Evolutionary conservation across 2,329 filamentous ascomycete genomes (phyloP), one percentile per base, ranked within the genome.

Genomic region (Sphaerulina populicola): DNA sequence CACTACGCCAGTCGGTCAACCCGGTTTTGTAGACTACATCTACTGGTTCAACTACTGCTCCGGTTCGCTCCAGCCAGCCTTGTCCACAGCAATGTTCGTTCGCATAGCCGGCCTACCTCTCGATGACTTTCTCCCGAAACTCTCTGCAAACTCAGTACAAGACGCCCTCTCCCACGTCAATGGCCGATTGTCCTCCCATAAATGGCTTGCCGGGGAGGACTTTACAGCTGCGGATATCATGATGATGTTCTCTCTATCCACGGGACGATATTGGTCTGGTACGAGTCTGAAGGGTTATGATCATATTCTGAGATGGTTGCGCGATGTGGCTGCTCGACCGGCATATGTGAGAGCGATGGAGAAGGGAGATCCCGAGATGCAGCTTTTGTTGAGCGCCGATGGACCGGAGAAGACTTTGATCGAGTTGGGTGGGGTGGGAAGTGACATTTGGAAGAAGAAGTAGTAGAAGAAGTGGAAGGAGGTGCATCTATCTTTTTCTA

Each of bases 151-250:
- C 7, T 66, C 68, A 10, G 58, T 76, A 2, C 45, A 63, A 1
- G 61, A 50, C 7, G 64, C 68, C 0, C 53, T 83, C 37, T 40
- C 54, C 29, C 57, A 71, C 27, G 50, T 81, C 35, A 72, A 85
- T 37, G 66, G 73, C 2, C 68, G 76, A 11, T 63, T 85, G 2
- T 57, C 55, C 2, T 53, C 64, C 1, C 75, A 70, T 35, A 62
- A 69, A 10, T 85, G 75, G 72, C 67, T 86, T 14, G 80, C 77
- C 0, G 82, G 82, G 1, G 67, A 73, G 0, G 71, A 80, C 41
- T 79, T 86, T 51, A 83, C 79, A 0, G 79, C 72, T 1, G 82
- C 82, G 1, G 83, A 86, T 64, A 70, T 83, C 33, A 83, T 85
- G 79, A 69, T 67, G 4, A 71, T 81, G 0, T 83, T 76, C 60